Evolutionary conservation across 2,329 filamentous ascomycete species (phyloP).

Genomic region (Arachnomyces sp.): DNA sequence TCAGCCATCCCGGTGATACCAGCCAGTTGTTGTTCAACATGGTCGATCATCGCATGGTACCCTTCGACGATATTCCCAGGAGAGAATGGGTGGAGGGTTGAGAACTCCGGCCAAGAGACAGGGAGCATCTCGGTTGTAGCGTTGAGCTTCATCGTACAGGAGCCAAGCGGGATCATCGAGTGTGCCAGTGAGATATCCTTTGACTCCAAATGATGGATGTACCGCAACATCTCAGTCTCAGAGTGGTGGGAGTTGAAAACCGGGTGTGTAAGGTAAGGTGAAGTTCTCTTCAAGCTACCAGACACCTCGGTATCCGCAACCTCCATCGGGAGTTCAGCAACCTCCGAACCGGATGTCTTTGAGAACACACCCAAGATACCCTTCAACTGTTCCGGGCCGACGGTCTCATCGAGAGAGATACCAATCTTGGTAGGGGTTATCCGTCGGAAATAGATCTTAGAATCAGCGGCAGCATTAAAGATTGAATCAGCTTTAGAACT

Average conservation of each 20-base stretch:
- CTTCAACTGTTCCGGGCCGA: constrained; percentile 48
- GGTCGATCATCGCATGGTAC: constrained; percentile 61
- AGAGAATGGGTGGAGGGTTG: constrained; percentile 74
- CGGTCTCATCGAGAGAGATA: constrained; percentile 73
- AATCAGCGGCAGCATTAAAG: constrained; percentile 43
- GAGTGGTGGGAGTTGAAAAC: constrained; percentile 95
- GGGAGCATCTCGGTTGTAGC: constrained; percentile 89
- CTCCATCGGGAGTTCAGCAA: constrained; percentile 25
- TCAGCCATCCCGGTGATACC: constrained; percentile 83
- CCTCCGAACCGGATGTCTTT: constrained; percentile 32
- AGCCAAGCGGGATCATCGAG: constrained; percentile 95
- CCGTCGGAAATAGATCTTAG: constrained; percentile 55
- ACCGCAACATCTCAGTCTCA: constrained; percentile 87
- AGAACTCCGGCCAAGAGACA: constrained; percentile 67
- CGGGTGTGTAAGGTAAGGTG: constrained; percentile 73
- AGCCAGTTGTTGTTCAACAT: constrained; percentile 67
- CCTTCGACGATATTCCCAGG: constrained; percentile 57
- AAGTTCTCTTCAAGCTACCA: constrained; percentile 59
- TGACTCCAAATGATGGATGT: constrained; percentile 87
- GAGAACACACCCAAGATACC: constrained; percentile 53
- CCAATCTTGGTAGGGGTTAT: constrained; percentile 56
- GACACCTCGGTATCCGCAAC: constrained; percentile 38
- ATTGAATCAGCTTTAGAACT: constrained; percentile 47
- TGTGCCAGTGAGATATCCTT: constrained; percentile 91
- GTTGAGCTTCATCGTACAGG: constrained; percentile 98